Evolutionary conservation across 805 yeast species (phyloP).

Genomic region (Ogataea chonburiensis): DNA sequence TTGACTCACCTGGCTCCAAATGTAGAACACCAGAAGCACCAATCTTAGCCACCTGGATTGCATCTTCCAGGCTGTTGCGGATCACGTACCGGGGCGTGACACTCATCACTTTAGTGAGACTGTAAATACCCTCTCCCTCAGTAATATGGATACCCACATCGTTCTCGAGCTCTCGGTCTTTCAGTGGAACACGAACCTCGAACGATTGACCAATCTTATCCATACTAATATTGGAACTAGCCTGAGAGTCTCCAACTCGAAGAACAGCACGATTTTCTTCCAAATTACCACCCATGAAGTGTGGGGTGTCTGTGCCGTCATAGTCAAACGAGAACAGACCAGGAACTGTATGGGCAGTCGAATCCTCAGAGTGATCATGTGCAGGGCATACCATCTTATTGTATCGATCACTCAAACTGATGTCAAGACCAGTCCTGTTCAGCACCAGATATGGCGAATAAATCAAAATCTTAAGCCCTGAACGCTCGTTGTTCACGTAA

Average conservation of each 20-base stretch:
- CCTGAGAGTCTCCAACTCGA: conserved; percentile 63
- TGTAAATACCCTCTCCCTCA: conserved; percentile 86
- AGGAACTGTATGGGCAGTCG: conserved; percentile 45
- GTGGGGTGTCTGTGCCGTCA: conserved; percentile 38
- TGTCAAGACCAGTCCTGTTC: conserved; percentile 71
- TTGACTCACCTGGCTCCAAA: conserved; percentile 46
- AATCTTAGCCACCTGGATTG: conserved; percentile 61
- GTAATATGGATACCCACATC: conserved; percentile 71
- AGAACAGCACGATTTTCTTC: conserved; percentile 65
- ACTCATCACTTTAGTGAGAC: conserved; percentile 71
- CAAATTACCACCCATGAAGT: conserved; percentile 30
- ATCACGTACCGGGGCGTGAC: conserved; percentile 81
- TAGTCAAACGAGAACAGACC: conserved; percentile 82
- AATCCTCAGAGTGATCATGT: conserved; percentile 10
- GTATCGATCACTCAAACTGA: conserved; percentile 54
- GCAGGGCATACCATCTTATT: conserved; percentile 53
- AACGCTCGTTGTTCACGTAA: conserved; percentile 52
- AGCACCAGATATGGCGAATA: conserved; percentile 82
- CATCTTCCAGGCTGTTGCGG: conserved; percentile 55
- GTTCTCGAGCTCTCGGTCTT: conserved; percentile 55
- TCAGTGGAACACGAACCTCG: conserved; percentile 48
- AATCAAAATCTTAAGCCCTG: conserved; percentile 65
- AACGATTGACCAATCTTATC: conserved; percentile 86
- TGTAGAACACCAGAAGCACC: conserved; percentile 55
- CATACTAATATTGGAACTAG: conserved; percentile 75